Evolutionary conservation across 106 monocot genomes (phyloP).

Genomic region (Iris macrosiphon): DNA sequence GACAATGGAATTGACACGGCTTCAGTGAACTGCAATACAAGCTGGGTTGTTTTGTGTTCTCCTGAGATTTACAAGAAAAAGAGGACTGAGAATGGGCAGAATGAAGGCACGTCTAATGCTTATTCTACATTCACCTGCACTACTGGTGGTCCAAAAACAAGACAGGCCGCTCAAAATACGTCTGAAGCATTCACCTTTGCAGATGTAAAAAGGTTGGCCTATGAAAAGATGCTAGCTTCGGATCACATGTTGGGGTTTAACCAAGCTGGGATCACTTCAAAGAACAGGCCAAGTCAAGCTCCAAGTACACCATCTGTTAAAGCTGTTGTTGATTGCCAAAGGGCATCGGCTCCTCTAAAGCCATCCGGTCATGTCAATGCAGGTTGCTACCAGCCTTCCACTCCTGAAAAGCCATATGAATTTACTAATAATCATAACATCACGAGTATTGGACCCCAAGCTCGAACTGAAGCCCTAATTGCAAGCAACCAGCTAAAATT

Average conservation of each 20-base stretch:
- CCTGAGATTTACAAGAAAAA: constrained; percentile 26
- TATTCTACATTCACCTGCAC: constrained; percentile 2
- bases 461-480: constrained; percentile 2
- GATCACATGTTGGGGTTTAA: constrained; percentile 7
- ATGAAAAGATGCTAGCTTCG: constrained; percentile 10
- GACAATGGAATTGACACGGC: not conserved
- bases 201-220: constrained; percentile 6
- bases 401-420: constrained; percentile 9
- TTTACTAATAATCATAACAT: constrained; percentile 9
- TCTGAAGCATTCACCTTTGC: too few species aligned
- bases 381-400: not conserved
- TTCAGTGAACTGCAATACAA: not conserved
- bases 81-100: constrained; percentile 21
- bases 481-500: constrained; percentile 1
- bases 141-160: constrained; percentile 10
- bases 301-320: too few species aligned
- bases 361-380: not conserved
- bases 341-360: not conserved
- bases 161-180: constrained; percentile 5
- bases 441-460: not conserved
- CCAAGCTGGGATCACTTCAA: too few species aligned
- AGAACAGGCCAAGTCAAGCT: too few species aligned
- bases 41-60: not conserved
- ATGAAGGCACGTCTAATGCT: too few species aligned
- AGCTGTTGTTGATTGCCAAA: too few species aligned